Evolutionary conservation across 352 stramenopile genomes (phyloP), one percentile per base, ranked within the genome.

Genomic region (Phytopythium mirpurense): DNA sequence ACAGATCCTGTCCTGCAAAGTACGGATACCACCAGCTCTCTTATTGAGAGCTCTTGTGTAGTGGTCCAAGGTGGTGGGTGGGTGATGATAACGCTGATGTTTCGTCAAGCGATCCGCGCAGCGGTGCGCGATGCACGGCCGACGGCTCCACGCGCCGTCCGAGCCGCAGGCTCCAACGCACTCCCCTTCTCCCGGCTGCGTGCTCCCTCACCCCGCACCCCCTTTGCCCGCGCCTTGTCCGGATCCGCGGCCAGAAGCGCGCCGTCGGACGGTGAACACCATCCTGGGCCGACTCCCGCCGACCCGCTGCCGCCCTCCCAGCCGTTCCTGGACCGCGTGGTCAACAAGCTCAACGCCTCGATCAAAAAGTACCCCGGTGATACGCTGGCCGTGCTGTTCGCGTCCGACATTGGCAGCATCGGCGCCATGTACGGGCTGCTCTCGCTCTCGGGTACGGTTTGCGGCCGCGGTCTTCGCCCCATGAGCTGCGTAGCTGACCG

Each of bases 371-470:
- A 92, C 51, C 85, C 86, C 2, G 76, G 60, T 2, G 80, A 93
- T 56, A 91, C 84, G 14, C 68, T 96, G 12, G 72, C 68, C 4
- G 77, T 90, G 47, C 69, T 95, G 7, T 83, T 94, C 43, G 71
- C 77, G 11, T 91, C 83, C 6, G 86, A 95, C 44, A 91, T 95
- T 43, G 68, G 70, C 51, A 78, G 74, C 47, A 93, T 95, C 53
- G 82, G 74, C 29, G 76, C 72, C 23, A 90, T 86, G 69, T 93
- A 94, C 47, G 71, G 75, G 16, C 37, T 90, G 38, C 67, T 95
- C 19, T 76, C 78, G 24, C 32, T 89, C 16, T 71, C 70, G 5
- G 78, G 78, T 86, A 44, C 27, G 53, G n/a, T n/a, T n/a, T n/a
- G n/a, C n/a, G n/a, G n/a, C n/a, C n/a, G n/a, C n/a, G n/a, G n/a